Conservation (phyloP, 1,139 yeast species). For the Pichia sp. region DNA sequence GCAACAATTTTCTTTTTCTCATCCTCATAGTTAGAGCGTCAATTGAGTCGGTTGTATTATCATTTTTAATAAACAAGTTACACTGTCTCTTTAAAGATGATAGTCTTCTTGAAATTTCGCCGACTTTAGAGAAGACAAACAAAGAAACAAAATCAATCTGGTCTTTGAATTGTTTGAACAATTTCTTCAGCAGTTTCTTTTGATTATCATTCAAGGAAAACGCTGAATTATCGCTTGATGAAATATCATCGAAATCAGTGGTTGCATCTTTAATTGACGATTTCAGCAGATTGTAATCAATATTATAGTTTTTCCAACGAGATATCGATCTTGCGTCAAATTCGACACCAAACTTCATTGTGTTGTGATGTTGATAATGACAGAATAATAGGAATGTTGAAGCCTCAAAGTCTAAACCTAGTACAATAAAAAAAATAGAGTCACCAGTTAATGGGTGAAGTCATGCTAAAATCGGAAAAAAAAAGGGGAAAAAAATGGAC, state of each 20-base stretch:
- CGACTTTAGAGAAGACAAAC: constrained; percentile 60
- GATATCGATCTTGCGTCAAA: constrained; percentile 70
- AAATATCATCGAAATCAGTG: constrained; percentile 21
- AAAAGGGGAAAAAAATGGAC: too few species aligned
- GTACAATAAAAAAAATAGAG: too few species aligned
- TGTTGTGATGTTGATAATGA: too few species aligned
- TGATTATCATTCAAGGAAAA: constrained; percentile 16
- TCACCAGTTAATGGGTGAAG: too few species aligned
- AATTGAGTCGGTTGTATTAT: constrained; percentile 30
- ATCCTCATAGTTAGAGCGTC: not conserved
- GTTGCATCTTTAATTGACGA: constrained; percentile 49
- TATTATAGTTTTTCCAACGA: constrained; percentile 79
- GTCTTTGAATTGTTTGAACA: constrained; percentile 30
- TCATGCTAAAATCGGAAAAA: too few species aligned
- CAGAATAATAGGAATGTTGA: too few species aligned
- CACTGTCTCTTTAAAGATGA: constrained; percentile 22
- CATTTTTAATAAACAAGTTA: constrained; percentile 23
- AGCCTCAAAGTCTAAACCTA: too few species aligned
- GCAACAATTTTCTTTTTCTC: constrained; percentile 19
- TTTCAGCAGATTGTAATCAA: constrained; percentile 76
- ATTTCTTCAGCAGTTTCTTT: constrained; percentile 19
- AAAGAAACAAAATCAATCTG: constrained; percentile 37
- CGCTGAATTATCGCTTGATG: constrained; percentile 7
- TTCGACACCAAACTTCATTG: constrained; percentile 83
- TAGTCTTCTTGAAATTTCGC: constrained; percentile 40